phyloP scores from a whole-genome alignment of 2,329 filamentous ascomycete genomes.

The Coniella vitis region DNA sequence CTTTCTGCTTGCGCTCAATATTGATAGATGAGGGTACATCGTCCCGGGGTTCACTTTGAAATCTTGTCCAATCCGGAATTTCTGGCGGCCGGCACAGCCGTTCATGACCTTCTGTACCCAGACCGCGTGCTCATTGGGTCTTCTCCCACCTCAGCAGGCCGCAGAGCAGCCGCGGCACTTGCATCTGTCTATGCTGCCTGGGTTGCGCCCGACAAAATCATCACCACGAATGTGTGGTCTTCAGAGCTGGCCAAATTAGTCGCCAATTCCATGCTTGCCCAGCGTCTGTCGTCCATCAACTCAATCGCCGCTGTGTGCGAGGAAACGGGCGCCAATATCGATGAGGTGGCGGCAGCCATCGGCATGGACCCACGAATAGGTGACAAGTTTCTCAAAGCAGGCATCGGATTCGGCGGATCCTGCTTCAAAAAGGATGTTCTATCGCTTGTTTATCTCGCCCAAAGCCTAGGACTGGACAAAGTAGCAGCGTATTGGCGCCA shows the following conservation, averaged over 20 bases:
- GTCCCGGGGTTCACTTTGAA: slow-evolving; percentile 61
- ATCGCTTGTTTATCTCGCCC: slow-evolving; percentile 66
- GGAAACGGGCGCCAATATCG: slow-evolving; percentile 66
- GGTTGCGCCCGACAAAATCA: slow-evolving; percentile 60
- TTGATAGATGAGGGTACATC: slow-evolving; percentile 47
- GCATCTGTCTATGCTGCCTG: slow-evolving; percentile 62
- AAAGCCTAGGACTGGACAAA: slow-evolving; percentile 61
- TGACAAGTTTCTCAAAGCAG: slow-evolving; percentile 64
- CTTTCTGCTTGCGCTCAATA: not conserved
- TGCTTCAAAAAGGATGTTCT: slow-evolving; percentile 80
- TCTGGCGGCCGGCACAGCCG: slow-evolving; percentile 68
- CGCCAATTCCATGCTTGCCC: slow-evolving; percentile 73
- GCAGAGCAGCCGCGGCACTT: slow-evolving; percentile 55
- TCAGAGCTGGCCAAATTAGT: slow-evolving; percentile 74
- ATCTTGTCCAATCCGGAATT: slow-evolving; percentile 80
- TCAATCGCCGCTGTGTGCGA: slow-evolving; percentile 76
- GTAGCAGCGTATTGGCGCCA: slow-evolving; percentile 70
- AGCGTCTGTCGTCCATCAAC: slow-evolving; percentile 76
- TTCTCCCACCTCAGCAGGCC: slow-evolving; percentile 51
- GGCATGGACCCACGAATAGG: slow-evolving; percentile 69
- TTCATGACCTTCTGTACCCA: slow-evolving; percentile 62
- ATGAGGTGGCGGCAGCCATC: slow-evolving; percentile 60
- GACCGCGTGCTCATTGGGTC: slow-evolving; percentile 73
- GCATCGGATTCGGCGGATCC: slow-evolving; percentile 71
- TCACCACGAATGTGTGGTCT: slow-evolving; percentile 69